A percentile compares a stretch with the other conserved stretches of the same genome.
phyloP scores from a whole-genome alignment of 2,329 filamentous ascomycete genomes.

The Trichoderma sp. region DNA sequence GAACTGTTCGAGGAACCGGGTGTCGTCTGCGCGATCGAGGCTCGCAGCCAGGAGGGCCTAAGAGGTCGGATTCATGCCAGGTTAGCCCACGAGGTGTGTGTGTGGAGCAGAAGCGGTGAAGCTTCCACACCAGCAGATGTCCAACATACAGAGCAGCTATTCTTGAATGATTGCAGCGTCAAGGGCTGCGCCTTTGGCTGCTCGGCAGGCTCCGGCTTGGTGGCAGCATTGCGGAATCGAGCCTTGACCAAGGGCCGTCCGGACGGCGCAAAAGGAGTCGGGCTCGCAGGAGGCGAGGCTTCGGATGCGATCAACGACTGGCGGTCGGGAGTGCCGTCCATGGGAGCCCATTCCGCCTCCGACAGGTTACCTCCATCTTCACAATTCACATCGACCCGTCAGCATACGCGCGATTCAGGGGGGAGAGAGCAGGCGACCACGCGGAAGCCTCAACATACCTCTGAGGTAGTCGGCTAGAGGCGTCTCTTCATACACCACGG shows the following conservation, averaged over 20 bases:
- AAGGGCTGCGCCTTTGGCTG: conserved; percentile 21
- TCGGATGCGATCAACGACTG: conserved; percentile 30
- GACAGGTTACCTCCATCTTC: conserved; percentile 50
- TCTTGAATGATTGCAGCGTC: conserved; percentile 45
- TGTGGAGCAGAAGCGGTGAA: background rate
- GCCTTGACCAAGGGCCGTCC: conserved; percentile 53
- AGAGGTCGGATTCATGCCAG: background rate
- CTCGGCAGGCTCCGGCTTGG: background rate
- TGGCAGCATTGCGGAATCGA: conserved; percentile 48
- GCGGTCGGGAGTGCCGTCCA: conserved; percentile 33
- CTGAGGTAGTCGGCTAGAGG: conserved; percentile 86
- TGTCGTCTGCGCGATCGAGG: conserved; percentile 74
- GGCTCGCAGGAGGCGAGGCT: conserved; percentile 47
- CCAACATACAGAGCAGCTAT: conserved; percentile 50
- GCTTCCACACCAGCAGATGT: background rate
- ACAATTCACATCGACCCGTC: background rate
- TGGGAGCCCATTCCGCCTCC: conserved; percentile 45
- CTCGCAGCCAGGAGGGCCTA: conserved; percentile 68
- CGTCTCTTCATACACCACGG: conserved; percentile 79
- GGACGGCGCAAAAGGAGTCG: conserved; percentile 53
- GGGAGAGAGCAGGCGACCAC: background rate
- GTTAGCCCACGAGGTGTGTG: background rate
- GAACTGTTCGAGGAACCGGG: conserved; percentile 86
- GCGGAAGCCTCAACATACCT: conserved; percentile 50
- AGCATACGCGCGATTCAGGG: conserved; percentile 13